These are phyloP conservation scores for Akanthomyces dipterigenus DNA, from an alignment of 2,329 filamentous ascomycete species.

Conservation along the genomic window DNA sequence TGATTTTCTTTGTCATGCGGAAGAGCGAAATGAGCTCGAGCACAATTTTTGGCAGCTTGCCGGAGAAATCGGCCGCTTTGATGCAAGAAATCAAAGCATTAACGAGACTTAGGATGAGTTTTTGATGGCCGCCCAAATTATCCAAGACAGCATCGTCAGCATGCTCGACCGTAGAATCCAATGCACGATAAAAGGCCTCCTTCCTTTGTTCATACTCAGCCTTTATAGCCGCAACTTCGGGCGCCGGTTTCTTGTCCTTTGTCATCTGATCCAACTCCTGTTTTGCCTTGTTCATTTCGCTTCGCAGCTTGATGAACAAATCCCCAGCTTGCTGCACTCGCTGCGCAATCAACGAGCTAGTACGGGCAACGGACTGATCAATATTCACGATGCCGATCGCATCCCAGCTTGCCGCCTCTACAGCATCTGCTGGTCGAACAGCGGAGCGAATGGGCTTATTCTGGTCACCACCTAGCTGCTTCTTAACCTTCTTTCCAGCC, in stretches of 20 bases:
- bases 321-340: conserved; percentile 47
- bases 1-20: conserved; percentile 54
- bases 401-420: conserved; percentile 47
- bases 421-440: conserved; percentile 36
- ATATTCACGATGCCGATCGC: conserved; percentile 43
- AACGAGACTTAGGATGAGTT: conserved; percentile 48
- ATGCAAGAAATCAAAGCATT: conserved; percentile 49
- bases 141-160: conserved; percentile 50
- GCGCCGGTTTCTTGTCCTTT: conserved; percentile 34
- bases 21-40: conserved; percentile 55
- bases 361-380: conserved; percentile 32
- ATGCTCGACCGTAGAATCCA: conserved; percentile 47
- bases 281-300: conserved; percentile 41
- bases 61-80: conserved; percentile 44
- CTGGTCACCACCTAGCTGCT: conserved; percentile 34
- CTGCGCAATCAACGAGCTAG: conserved; percentile 34
- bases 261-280: conserved; percentile 36
- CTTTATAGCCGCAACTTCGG: conserved; percentile 32
- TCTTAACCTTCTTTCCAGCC: conserved; percentile 38
- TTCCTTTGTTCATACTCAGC: conserved; percentile 37
- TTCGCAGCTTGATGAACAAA: conserved; percentile 40
- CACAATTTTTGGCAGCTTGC: conserved; percentile 48
- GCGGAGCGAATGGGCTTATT: conserved; percentile 36
- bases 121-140: conserved; percentile 51
- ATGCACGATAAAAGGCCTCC: conserved; percentile 41